Base-by-base conservation (phyloP, 306 rosid genomes). In the Citrullus colocynthis region DNA sequence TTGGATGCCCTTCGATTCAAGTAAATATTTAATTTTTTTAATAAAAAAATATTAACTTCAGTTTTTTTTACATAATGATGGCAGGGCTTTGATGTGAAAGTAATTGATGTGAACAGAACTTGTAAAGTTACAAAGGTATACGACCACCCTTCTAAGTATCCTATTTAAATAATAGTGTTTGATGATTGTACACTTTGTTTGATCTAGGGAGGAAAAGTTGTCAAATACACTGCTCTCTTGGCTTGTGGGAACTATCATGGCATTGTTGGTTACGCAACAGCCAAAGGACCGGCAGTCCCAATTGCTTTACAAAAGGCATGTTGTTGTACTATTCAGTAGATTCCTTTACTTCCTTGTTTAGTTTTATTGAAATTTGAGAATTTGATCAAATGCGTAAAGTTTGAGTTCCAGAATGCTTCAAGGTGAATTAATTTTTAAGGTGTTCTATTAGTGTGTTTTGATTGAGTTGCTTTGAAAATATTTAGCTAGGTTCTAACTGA, bases 161-260 rank as follows among this genome's bases (percentile, higher is more conserved):
- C 82, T 70, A 44, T 9, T 58, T 28, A 37, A 16, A 54, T 66
- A 59, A 41, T 65, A 77, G 49, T 70, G 15, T 69, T 9, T 77
- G 87, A 77, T 79, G 71, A 82, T 39, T 82, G 28, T 20, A 71
- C 80, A 65, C 56, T 63, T 24, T 78, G 42, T 78, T 51, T 1
- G 48, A 24, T 69, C 54, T 80, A 94, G 98, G 98, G 97, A 39
- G 98, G 98, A 52, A 96, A 91, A 88, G 93, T 94, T 81, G 78
- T 86, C 24, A 92, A 92, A 84, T 94, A 87, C 85, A 74, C 91
- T 83, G 98, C 96, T 66, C 85, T 94, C 79, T 63, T 94, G 82
- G 97, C 94, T 69, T 94, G 97, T 84, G 98, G 98, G 80, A 94
- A 94, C 84, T 94, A 89, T 84, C 88, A 92, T 6, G 98, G 98